Percentiles rank a stretch among this genome's conserved stretches.
Evolutionary conservation across 1,284 basidiomycete genomes (phyloP).

Genomic region (Ceratobasidium sp.): DNA sequence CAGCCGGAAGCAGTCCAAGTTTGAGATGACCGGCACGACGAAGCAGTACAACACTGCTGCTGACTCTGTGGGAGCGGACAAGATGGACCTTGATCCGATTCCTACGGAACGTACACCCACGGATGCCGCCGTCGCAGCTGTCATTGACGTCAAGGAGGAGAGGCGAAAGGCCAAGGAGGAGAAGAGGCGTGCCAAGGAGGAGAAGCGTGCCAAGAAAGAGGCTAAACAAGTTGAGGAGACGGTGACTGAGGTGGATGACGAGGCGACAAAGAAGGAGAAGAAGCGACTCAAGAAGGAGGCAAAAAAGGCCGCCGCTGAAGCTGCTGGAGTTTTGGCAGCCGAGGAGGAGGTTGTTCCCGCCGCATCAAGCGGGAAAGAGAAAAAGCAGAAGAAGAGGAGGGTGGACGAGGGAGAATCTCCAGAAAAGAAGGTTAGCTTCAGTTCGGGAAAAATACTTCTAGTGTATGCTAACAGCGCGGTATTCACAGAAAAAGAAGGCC

Average conservation of each 20-base stretch:
- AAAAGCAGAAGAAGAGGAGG: slow-evolving; percentile 47
- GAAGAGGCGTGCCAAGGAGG: slow-evolving; percentile 62
- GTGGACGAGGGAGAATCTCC: slow-evolving; percentile 36
- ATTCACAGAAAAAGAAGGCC: slow-evolving; percentile 28
- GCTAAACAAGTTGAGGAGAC: slow-evolving; percentile 53
- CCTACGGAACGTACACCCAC: slow-evolving; percentile 65
- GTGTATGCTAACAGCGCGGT: neutral
- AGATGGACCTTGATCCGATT: slow-evolving; percentile 36
- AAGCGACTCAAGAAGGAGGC: slow-evolving; percentile 50
- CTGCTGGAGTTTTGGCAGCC: slow-evolving; percentile 49
- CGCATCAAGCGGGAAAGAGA: slow-evolving; percentile 72
- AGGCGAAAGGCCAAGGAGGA: slow-evolving; percentile 83
- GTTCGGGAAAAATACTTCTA: neutral
- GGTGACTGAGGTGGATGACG: slow-evolving; percentile 59
- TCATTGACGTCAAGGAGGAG: slow-evolving; percentile 80
- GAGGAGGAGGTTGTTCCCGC: slow-evolving; percentile 61
- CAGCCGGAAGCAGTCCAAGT: slow-evolving; percentile 76
- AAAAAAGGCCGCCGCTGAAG: slow-evolving; percentile 66
- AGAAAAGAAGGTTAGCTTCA: slow-evolving; percentile 35
- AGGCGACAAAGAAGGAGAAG: slow-evolving; percentile 46
- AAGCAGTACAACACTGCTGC: slow-evolving; percentile 85
- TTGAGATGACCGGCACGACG: slow-evolving; percentile 79
- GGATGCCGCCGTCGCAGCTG: slow-evolving; percentile 77
- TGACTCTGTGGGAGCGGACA: slow-evolving; percentile 62
- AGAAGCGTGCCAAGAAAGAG: slow-evolving; percentile 73